Conservation (phyloP, 1,284 basidiomycete species). For the Gomphus bonarii region DNA sequence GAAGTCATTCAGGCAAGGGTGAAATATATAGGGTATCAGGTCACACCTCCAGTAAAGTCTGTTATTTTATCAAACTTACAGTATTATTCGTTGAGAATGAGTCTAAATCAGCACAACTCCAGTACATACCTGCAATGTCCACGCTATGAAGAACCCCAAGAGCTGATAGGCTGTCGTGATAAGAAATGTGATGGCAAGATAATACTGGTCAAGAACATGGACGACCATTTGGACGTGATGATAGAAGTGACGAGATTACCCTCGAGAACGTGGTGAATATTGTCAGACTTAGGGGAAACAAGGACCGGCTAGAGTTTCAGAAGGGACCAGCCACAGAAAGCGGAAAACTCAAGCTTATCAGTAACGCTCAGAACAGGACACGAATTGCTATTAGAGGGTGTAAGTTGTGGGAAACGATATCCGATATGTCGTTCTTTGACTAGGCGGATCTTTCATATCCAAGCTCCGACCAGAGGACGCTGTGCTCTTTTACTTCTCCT, state of each 20-base stretch:
- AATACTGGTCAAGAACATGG: constrained; percentile 53
- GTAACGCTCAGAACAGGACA: background rate
- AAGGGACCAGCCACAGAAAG: background rate
- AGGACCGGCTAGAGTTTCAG: background rate
- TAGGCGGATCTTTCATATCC: background rate
- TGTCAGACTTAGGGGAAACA: background rate
- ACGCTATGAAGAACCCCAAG: constrained; percentile 58
- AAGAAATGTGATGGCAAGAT: constrained; percentile 56
- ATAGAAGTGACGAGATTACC: background rate
- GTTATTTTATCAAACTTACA: constrained; percentile 65
- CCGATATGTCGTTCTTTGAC: background rate
- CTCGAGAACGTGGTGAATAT: background rate
- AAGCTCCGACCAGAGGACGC: constrained; percentile 7
- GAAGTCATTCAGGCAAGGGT: constrained; percentile 2
- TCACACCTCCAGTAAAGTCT: constrained; percentile 49
- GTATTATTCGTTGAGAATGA: background rate
- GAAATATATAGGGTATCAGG: background rate
- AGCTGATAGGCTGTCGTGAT: constrained; percentile 60
- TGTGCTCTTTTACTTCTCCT: constrained; percentile 3
- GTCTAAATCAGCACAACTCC: background rate
- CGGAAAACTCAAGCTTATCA: background rate
- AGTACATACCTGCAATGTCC: constrained; percentile 38
- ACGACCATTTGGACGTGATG: constrained; percentile 18
- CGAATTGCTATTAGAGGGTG: background rate
- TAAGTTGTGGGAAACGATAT: background rate